A percentile compares a stretch with the other conserved stretches of the same genome.
Conservation (phyloP, 1,139 yeast genomes). For the Hemisphaericaspora xylofermentans region DNA sequence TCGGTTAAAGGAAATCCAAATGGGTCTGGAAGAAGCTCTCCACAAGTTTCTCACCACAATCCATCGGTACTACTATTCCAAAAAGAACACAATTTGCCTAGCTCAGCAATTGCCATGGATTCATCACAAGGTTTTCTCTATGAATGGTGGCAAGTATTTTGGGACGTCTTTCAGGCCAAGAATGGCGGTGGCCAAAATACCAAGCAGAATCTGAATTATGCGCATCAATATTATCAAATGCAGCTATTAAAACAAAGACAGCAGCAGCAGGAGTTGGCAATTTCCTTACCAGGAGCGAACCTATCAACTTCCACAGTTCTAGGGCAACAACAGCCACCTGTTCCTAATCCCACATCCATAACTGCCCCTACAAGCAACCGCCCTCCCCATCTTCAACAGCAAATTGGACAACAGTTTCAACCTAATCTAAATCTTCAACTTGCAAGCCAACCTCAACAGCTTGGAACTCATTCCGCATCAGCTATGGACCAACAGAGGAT, state of each 20-base stretch:
- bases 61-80: conserved; percentile 12
- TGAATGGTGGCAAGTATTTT: conserved; percentile 97
- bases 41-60: conserved; percentile 14
- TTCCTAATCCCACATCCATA: conserved; percentile 25
- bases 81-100: conserved; percentile 46
- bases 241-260: conserved; percentile 65
- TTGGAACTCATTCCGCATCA: conserved; percentile 3
- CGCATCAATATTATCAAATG: conserved; percentile 71
- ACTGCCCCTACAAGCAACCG: conserved; percentile 7
- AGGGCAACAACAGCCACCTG: conserved; percentile 11
- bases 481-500: conserved; percentile 10
- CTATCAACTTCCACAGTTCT: conserved; percentile 14
- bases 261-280: conserved; percentile 40
- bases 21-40: conserved; percentile 21
- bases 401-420: conserved; percentile 6
- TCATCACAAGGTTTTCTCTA: conserved; percentile 84
- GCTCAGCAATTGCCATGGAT: conserved; percentile 58
- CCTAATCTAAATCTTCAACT: neutral
- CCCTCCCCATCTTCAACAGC: conserved; percentile 19
- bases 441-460: conserved; percentile 6
- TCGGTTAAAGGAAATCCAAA: conserved; percentile 10
- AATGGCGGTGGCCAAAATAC: conserved; percentile 35
- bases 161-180: conserved; percentile 89
- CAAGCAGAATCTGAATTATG: conserved; percentile 45
- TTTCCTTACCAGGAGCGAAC: conserved; percentile 32